phyloP scores from a whole-genome alignment of 2,329 filamentous ascomycete genomes.

The Arthrobotrys conoides region DNA sequence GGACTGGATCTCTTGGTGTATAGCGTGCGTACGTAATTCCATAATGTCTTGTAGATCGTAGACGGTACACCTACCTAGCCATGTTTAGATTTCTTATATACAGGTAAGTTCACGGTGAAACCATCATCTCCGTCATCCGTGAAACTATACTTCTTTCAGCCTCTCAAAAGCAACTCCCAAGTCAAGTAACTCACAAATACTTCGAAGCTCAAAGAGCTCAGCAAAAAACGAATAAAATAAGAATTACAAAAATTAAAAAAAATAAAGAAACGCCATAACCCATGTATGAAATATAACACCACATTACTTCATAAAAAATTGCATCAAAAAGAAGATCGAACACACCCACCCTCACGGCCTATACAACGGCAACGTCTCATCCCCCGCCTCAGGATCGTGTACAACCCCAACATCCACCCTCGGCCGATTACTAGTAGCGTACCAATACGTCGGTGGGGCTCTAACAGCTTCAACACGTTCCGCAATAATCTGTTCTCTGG shows the following conservation, averaged over 20 bases:
- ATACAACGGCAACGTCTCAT: slow-evolving; percentile 35
- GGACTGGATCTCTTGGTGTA: neutral
- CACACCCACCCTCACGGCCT: neutral
- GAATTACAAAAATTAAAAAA: neutral
- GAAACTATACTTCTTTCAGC: neutral
- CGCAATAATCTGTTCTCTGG: slow-evolving; percentile 26
- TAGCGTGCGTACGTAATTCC: neutral
- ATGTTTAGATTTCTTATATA: neutral
- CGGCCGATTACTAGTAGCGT: slow-evolving; percentile 25
- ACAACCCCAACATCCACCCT: neutral
- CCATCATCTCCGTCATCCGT: no score
- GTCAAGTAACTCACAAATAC: neutral
- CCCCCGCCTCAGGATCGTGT: slow-evolving; percentile 1
- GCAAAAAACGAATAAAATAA: neutral
- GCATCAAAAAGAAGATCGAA: no score
- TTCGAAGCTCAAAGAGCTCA: no score
- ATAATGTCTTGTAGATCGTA: neutral
- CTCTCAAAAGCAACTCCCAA: slow-evolving; percentile 6
- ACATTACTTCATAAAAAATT: neutral
- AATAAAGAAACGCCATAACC: neutral
- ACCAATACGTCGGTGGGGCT: slow-evolving; percentile 46
- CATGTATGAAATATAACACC: neutral
- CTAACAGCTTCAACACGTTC: slow-evolving; percentile 6
- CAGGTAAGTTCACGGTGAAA: neutral
- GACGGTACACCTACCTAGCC: no score